Base-by-base conservation (phyloP, 2,329 filamentous ascomycete genomes). In the Scytalidium sp. region DNA sequence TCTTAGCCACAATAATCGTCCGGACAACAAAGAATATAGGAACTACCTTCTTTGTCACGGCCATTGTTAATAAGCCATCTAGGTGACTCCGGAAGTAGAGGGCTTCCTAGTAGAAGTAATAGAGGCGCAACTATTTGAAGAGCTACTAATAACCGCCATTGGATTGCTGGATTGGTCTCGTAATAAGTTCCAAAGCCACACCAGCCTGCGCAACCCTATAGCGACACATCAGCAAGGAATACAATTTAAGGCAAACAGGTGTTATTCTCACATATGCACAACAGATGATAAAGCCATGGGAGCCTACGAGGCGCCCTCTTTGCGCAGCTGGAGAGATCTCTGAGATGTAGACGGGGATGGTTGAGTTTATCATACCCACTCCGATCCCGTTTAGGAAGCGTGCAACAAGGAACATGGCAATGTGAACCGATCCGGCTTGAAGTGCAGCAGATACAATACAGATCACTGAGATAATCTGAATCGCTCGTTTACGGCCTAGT, bases 321-420 rank as follows among this genome's bases (percentile, higher is more conserved):
- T 64, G 54, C 19, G 61, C 53, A 3, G 58, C 56, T 3, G 67
- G 66, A 1, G 65, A 63, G 40, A 68, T 58, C 40, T 67, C 64
- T 43, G 59, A 59, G 60, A 68, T 64, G 57, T 58, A 63, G 52
- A 69, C 60, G 43, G 67, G 65, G 41, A 67, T 62, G 19, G 62
- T 41, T 13, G 10, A 61, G 5, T 61, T 60, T 10, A 66, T 49
- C 47, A 55, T 53, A 19, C 54, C 54, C 5, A 41, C 49, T 22
- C 56, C 59, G 44, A 62, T 32, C 1, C 59, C 60, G 21, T 55
- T 60, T 1, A 63, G 39, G 10, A 56, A 47, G 13, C 60, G 53
- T 1, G 50, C 58, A 7, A 60, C 52, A 11, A 59, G 47, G 3
- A 60, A 48, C 58, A 60, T 60, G 15, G 45, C 56, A 20, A 60